Conservation (phyloP, 768 basidiomycete genomes). For the Amanita rimosa region DNA sequence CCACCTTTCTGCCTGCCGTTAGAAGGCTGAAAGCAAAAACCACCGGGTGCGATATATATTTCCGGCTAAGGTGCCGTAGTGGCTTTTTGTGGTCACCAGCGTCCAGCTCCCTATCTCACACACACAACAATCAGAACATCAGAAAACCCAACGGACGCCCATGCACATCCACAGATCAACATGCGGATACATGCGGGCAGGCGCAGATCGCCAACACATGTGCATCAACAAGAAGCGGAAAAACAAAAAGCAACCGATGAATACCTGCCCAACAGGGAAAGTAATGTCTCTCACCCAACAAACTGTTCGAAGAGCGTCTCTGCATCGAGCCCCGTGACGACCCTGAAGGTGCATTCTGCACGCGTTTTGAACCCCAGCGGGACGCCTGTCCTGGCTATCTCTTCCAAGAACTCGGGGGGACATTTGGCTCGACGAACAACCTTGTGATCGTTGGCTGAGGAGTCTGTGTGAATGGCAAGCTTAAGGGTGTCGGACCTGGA, state of each 20-base stretch:
- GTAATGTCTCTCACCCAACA: slow-evolving; percentile 20
- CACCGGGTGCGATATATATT: slow-evolving; percentile 15
- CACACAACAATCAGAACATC: not conserved
- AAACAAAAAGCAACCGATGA: not conserved
- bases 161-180: not conserved
- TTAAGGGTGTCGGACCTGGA: slow-evolving; percentile 6
- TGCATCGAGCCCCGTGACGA: slow-evolving; percentile 31
- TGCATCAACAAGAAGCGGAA: not conserved
- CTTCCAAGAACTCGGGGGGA: slow-evolving; percentile 32
- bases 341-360: slow-evolving; percentile 25
- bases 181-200: not conserved
- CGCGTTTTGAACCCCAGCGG: slow-evolving; percentile 18
- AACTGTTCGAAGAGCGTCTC: slow-evolving; percentile 29
- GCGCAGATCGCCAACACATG: not conserved
- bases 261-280: not conserved
- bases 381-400: slow-evolving; percentile 22
- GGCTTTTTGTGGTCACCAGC: slow-evolving; percentile 11
- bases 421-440: slow-evolving; percentile 26
- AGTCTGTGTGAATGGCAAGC: not conserved
- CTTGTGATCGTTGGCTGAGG: not conserved
- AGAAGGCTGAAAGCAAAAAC: slow-evolving; percentile 34
- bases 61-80: slow-evolving; percentile 12
- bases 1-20: slow-evolving; percentile 26
- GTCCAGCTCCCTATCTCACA: slow-evolving; percentile 10
- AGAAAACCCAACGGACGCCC: not conserved